These are phyloP conservation scores for Pseudogymnoascus sp. DNA, from an alignment of 2,329 filamentous ascomycete species.

Conservation along the genomic window DNA sequence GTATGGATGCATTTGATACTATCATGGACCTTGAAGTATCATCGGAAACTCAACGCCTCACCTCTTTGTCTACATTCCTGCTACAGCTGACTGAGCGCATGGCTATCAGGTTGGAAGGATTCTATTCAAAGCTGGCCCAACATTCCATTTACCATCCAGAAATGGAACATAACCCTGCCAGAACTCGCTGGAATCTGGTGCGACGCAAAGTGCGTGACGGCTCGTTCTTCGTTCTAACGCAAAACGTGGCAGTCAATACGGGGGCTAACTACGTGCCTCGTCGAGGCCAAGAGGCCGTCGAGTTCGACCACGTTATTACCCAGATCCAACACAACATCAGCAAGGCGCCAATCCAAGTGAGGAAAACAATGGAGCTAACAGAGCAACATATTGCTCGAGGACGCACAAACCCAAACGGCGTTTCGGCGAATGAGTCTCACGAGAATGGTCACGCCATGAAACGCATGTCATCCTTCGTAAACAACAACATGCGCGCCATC, in stretches of 20 bases:
- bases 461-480: slow-evolving; percentile 39
- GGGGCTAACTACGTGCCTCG: slow-evolving; percentile 22
- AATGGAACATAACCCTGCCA: slow-evolving; percentile 45
- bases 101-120: slow-evolving; percentile 43
- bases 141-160: slow-evolving; percentile 44
- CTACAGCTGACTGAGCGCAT: slow-evolving; percentile 46
- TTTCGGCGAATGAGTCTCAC: slow-evolving; percentile 35
- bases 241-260: slow-evolving; percentile 29
- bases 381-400: slow-evolving; percentile 35
- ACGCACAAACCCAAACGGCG: slow-evolving; percentile 27
- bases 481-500: slow-evolving; percentile 37
- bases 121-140: slow-evolving; percentile 43
- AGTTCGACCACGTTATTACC: slow-evolving; percentile 40
- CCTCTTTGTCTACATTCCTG: slow-evolving; percentile 37
- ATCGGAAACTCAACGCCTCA: slow-evolving; percentile 33
- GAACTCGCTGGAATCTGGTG: slow-evolving; percentile 45
- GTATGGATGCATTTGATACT: slow-evolving; percentile 47
- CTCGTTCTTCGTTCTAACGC: slow-evolving; percentile 43
- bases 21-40: slow-evolving; percentile 36
- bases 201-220: slow-evolving; percentile 42
- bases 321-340: slow-evolving; percentile 34
- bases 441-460: slow-evolving; percentile 36
- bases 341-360: slow-evolving; percentile 18
- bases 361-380: slow-evolving; percentile 30
- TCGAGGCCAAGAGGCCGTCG: slow-evolving; percentile 31